A percentile compares a stretch with the other conserved stretches of the same genome.
These are phyloP conservation scores for Xylariaceae sp. DNA, from an alignment of 2,329 filamentous ascomycete genomes.

Conservation along the genomic window DNA sequence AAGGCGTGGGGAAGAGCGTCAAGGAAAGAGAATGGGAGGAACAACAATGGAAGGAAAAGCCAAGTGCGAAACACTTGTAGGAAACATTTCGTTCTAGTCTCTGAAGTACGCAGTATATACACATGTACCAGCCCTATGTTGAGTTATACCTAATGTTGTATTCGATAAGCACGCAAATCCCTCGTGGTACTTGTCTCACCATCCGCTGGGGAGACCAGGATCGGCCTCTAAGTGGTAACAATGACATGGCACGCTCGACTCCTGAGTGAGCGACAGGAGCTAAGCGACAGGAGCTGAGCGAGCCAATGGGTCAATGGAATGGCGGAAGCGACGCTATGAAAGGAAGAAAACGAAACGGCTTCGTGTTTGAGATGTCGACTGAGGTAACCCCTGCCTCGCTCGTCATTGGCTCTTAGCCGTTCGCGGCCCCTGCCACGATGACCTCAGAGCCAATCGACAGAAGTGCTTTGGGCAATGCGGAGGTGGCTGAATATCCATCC, in stretches of 20 bases:
- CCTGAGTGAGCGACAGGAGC: conserved; percentile 9
- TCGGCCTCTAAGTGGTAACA: conserved; percentile 6
- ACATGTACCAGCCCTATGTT: too few relatives aligned
- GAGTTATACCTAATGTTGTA: conserved; percentile 2
- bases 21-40: conserved; percentile 4
- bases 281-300: conserved; percentile 10
- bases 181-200: conserved; percentile 14
- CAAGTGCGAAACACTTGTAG: conserved; percentile 6
- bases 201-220: conserved; percentile 7
- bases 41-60: neutral
- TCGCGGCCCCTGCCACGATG: neutral
- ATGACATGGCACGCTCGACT: conserved; percentile 8
- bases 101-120: neutral
- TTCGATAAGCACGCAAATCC: neutral
- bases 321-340: conserved; percentile 18
- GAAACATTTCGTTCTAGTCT: neutral
- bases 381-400: conserved; percentile 15
- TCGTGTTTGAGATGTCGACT: conserved; percentile 36
- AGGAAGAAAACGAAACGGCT: conserved; percentile 37
- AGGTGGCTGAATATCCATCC: neutral
- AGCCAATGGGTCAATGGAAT: conserved; percentile 24
- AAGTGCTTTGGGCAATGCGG: neutral
- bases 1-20: neutral
- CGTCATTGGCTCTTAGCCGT: conserved; percentile 26
- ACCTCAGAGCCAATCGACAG: conserved; percentile 14